Evolutionary conservation across 257 asterid species (phyloP), one percentile per base, ranked within the genome.

Genomic region (Nicotiana knightiana): DNA sequence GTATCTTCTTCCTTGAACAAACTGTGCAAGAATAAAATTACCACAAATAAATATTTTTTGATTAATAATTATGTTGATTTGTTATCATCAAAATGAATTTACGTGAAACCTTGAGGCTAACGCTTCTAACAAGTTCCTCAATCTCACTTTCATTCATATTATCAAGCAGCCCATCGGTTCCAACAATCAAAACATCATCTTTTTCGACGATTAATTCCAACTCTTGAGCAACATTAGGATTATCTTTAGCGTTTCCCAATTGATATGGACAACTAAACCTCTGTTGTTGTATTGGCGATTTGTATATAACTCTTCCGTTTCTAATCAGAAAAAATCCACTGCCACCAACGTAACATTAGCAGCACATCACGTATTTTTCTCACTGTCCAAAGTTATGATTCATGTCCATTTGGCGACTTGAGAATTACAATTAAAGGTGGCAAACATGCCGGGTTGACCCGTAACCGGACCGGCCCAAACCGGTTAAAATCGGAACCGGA

Each of bases 131-230:
- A 8, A 75, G 10, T 13, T 32, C 82, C 55, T 59, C 82, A 1
- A 84, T 71, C 6, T 70, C 86, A n/a, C 33, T 32, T 21, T 68
- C 61, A 12, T 73, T 59, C 77, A 86, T 24, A 54, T 86, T 86
- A 28, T 84, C 89, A 51, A 84, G 82, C 64, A 86, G 53, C 15
- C 89, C 87, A 53, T 84, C 89, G 1, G 84, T 86, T 48, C 85
- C 85, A 18, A 21, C 76, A 8, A 86, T 62, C 3, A 86, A 57
- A 35, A 84, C 53, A 51, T 86, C 89, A 21, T 81, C 81, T 6
- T 35, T 28, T 35, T 66, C 71, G 4, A 86, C 87, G 3, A 2
- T 7, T 32, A 83, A 1, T 46, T 48, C 62, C 33, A 81, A 55
- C 77, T 75, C 84, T 33, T 81, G 77, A 8, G 88, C 86, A 21